Evolutionary conservation across 2,329 filamentous ascomycete genomes (phyloP), one percentile per base, ranked within the genome.

Genomic region (Metarhizium humberi): DNA sequence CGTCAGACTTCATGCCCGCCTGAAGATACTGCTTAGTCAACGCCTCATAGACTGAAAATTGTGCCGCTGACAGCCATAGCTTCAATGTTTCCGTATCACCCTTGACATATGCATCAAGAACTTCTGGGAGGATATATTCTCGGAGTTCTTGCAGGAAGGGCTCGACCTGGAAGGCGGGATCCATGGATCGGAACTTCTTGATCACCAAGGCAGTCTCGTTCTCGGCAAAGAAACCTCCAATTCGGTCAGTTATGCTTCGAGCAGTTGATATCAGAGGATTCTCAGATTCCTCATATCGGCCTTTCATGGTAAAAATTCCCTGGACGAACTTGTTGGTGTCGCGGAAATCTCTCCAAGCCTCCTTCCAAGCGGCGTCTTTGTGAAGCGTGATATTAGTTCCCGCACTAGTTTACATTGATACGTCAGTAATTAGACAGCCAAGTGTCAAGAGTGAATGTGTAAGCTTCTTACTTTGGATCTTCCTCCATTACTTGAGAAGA

Each of bases 161-260:
- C 72, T 99, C 94, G 63, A 96, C 82, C 69, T 96, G 90, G 79
- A 99, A 99, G 61, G 80, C 81, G 5, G 94, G 92, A 64, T 99
- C 94, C 84, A 97, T 96, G 64, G 92, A 83, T 50, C 92, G 86
- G 79, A 99, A 95, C 72, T 92, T 95, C 77, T 96, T 97, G 76
- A 97, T 95, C 40, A 99, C 94, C 81, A 87, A 87, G 34, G 94
- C 94, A 0, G 91, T 96, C 76, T 99, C 94, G 71, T 97, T 99
- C 72, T 99, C 94, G 59, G 94, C 94, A 62, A 99, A 99, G 76
- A 96, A 99, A 32, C 94, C 91, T 50, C 88, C 90, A 43, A 99
- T 85, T 56, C 88, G 84, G 71, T 99, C 94, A 36, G 92, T 92
- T 63, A 99, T 96, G 70, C 90, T 91, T 67, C 94, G 87, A 1